phyloP scores from a whole-genome alignment of 2,329 filamentous ascomycete genomes.

The Westerdykella sp. region DNA sequence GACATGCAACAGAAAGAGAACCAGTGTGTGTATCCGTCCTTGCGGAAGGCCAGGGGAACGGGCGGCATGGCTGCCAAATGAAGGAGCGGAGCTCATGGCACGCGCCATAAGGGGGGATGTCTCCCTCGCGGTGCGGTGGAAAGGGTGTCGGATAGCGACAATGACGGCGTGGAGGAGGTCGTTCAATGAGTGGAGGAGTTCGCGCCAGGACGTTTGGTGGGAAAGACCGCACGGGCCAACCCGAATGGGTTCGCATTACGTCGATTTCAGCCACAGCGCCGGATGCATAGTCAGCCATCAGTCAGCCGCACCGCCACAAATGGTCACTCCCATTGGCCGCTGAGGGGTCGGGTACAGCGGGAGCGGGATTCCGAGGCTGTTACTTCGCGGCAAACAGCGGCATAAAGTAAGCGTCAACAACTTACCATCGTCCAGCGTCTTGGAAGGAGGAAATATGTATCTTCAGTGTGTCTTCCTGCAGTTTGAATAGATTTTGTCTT shows the following conservation, averaged over 20 bases:
- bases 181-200: slow-evolving; percentile 1
- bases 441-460: not conserved
- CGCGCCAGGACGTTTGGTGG: not conserved
- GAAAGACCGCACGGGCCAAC: not conserved
- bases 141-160: not conserved
- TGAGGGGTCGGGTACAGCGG: too few species aligned
- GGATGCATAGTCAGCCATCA: too few species aligned
- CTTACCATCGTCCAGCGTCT: not conserved
- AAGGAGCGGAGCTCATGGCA: slow-evolving; percentile 24
- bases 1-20: slow-evolving; percentile 27
- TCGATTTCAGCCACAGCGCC: too few species aligned
- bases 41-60: slow-evolving; percentile 15
- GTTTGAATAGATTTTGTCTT: not conserved
- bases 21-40: slow-evolving; percentile 27
- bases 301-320: too few species aligned
- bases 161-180: not conserved
- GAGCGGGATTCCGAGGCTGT: too few species aligned
- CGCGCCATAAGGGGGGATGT: slow-evolving; percentile 17
- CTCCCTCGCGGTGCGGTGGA: slow-evolving; percentile 6
- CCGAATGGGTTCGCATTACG: not conserved
- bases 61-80: not conserved
- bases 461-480: slow-evolving; percentile 7
- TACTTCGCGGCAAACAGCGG: too few species aligned
- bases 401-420: not conserved
- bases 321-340: too few species aligned